A percentile compares a stretch with the other conserved stretches of the same genome.
Evolutionary conservation across 1,284 basidiomycete species (phyloP).

Genomic region (Austroboletus novae-zelandiae): DNA sequence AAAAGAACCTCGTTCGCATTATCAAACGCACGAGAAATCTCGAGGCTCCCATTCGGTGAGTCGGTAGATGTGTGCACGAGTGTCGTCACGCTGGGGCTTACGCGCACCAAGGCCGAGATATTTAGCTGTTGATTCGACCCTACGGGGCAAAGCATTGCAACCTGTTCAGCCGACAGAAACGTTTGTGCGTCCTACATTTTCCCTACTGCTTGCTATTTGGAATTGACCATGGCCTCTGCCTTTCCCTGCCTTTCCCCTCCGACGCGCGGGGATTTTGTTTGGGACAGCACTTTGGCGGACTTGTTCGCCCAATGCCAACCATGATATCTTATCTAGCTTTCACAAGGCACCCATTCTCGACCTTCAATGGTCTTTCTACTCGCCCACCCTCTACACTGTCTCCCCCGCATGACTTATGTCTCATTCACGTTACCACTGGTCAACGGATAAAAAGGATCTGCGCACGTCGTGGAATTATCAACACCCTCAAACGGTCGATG

Average conservation of each 20-base stretch:
- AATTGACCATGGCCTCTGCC: too few species aligned
- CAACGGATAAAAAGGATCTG: slow-evolving; percentile 72
- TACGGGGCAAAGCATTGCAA: slow-evolving; percentile 78
- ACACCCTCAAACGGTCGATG: slow-evolving; percentile 81
- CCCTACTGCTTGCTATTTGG: neutral
- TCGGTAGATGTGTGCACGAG: slow-evolving; percentile 3
- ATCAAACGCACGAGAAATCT: slow-evolving; percentile 76
- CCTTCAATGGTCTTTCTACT: slow-evolving; percentile 77
- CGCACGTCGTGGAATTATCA: slow-evolving; percentile 87
- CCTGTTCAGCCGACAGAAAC: slow-evolving; percentile 76
- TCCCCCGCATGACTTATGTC: slow-evolving; percentile 77
- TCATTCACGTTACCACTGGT: slow-evolving; percentile 77
- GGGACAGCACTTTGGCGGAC: slow-evolving; percentile 73
- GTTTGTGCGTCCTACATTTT: slow-evolving; percentile 55
- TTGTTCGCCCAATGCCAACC: slow-evolving; percentile 79
- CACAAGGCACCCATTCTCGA: slow-evolving; percentile 80
- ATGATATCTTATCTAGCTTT: slow-evolving; percentile 66
- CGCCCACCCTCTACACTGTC: slow-evolving; percentile 72
- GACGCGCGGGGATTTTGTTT: slow-evolving; percentile 1
- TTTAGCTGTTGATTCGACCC: slow-evolving; percentile 79
- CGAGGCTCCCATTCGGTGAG: slow-evolving; percentile 73
- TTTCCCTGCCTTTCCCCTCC: too few species aligned
- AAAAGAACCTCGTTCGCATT: slow-evolving; percentile 73
- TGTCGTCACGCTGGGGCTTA: neutral
- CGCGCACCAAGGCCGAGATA: slow-evolving; percentile 60